These are phyloP conservation scores for Kazachstania bromeliacearum DNA, from an alignment of 805 yeast genomes.

Conservation along the genomic window DNA sequence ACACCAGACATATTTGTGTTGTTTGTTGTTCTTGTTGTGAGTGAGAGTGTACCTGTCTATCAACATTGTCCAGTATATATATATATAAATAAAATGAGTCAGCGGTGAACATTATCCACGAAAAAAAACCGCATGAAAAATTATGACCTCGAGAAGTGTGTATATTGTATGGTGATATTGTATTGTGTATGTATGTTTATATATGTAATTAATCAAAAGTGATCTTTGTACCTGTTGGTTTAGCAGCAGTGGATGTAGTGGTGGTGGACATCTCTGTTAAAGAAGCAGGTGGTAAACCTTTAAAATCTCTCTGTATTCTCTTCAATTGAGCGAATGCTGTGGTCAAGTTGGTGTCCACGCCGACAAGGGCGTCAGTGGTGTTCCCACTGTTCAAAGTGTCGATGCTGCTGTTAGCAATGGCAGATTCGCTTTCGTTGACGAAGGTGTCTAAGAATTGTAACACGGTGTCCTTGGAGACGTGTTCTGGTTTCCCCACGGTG, in stretches of 20 bases:
- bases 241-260: constrained; percentile 1
- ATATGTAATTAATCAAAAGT: too few species aligned
- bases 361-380: constrained; percentile 10
- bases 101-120: too few species aligned
- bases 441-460: constrained; percentile 22
- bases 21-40: too few species aligned
- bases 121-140: too few species aligned
- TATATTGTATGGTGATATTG: too few species aligned
- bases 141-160: too few species aligned
- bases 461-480: constrained; percentile 21
- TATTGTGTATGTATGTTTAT: too few species aligned
- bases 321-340: constrained; percentile 46
- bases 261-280: constrained; percentile 3
- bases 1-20: constrained; percentile 17
- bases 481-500: constrained; percentile 13
- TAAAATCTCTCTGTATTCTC: constrained; percentile 66
- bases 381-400: neutral
- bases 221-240: constrained; percentile 1
- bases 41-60: too few species aligned
- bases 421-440: constrained; percentile 20
- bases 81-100: too few species aligned
- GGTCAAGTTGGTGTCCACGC: constrained; percentile 22
- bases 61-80: too few species aligned
- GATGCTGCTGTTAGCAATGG: constrained; percentile 7
- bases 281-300: constrained; percentile 64